These are phyloP conservation scores for Fusarium decemcellulare DNA, from an alignment of 2,329 filamentous ascomycete genomes.

Conservation along the genomic window DNA sequence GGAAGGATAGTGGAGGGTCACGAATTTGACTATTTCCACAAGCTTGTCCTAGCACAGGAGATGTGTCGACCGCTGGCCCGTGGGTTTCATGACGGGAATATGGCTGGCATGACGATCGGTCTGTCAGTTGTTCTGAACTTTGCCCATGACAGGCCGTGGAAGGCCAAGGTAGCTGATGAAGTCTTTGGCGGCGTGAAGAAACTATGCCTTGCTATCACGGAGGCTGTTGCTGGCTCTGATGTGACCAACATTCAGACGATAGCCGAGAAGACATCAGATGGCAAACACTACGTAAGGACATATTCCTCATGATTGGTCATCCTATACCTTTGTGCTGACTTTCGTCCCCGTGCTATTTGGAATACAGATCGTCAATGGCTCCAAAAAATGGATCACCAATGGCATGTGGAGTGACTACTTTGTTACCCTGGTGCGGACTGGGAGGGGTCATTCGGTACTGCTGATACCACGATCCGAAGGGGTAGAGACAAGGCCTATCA, in stretches of 20 bases:
- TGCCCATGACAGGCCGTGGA: constrained; percentile 76
- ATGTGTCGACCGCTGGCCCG: constrained; percentile 77
- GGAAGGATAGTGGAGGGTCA: constrained; percentile 80
- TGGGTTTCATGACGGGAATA: constrained; percentile 89
- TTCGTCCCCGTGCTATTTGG: background rate
- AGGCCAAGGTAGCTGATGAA: constrained; percentile 77
- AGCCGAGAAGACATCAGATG: constrained; percentile 81
- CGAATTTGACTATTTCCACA: constrained; percentile 91
- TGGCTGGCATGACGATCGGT: constrained; percentile 89
- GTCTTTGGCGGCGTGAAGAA: constrained; percentile 87
- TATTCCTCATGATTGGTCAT: no score
- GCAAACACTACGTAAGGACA: constrained; percentile 76
- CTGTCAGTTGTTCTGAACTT: constrained; percentile 86
- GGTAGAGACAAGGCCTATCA: constrained; percentile 83
- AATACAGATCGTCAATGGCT: constrained; percentile 72
- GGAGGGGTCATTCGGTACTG: constrained; percentile 83
- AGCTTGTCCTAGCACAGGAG: constrained; percentile 83
- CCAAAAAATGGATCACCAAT: constrained; percentile 91
- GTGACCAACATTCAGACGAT: constrained; percentile 86
- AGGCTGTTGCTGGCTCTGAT: constrained; percentile 87
- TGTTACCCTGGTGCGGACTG: constrained; percentile 83
- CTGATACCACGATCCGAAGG: constrained; percentile 81
- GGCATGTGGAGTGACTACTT: constrained; percentile 88
- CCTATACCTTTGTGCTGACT: no score
- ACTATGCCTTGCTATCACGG: constrained; percentile 89